Base-by-base conservation (phyloP, 768 basidiomycete species). In the Mycena haematopus region DNA sequence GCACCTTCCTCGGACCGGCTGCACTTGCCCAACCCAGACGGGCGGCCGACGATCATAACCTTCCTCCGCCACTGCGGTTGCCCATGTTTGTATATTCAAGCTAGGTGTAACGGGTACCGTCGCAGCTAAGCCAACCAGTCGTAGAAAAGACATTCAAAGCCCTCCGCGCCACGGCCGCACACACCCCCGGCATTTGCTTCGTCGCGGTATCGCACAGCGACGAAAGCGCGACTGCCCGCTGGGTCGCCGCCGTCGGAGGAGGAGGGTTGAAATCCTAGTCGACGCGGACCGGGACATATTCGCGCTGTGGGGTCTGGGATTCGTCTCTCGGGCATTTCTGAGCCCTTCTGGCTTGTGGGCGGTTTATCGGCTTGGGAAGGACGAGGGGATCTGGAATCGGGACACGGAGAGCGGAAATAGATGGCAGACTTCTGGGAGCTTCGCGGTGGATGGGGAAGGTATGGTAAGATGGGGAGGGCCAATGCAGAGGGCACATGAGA, bases 141-240 rank as follows among this genome's bases (percentile, higher is more conserved):
- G 56, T 52, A 17, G 56, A 63, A 36, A 58, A 58, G 53, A 64
- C 63, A 19, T 56, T 64, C 57, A 54, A 54, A 36, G n/a, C 45
- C 14, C 29, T 64, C 7, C 51, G 62, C 27, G 40, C 52, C 2
- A 21, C 42, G 6, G 57, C 57, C 13, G 52, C 52, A 4, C 25
- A 24, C 24, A 44, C 10, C 7, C 45, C 56, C 11, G 36, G 27
- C 22, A 33, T 59, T 24, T 52, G 49, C 31, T 64, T 64, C 53
- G 27, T 64, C 25, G 63, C 63, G 7, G 53, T 64, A 10, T 64
- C 63, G 19, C 63, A 64, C 40, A 55, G 52, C 27, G 63, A 64
- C 38, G 52, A 31, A 19, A 33, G 13, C 7, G 21, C 57, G 6
- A 64, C 57, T 15, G 47, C 55, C 6, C 52, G 47, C 40, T 64